Evolutionary conservation across 306 rosid genomes (phyloP).

Genomic region (Fragaria vesca): DNA sequence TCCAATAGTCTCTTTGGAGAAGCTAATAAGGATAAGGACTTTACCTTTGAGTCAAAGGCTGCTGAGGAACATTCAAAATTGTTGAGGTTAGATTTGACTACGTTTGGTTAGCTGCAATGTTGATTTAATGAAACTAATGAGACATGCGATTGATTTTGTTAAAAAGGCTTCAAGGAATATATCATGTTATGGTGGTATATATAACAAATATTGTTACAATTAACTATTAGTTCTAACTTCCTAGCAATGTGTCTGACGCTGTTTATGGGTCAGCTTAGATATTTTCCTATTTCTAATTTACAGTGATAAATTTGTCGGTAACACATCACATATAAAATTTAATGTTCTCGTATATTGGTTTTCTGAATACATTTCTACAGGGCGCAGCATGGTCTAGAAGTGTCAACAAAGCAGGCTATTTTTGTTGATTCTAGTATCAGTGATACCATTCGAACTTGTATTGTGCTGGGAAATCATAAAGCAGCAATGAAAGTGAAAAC

Average conservation of each 20-base stretch:
- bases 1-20: conserved; percentile 68
- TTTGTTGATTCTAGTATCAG: conserved; percentile 96
- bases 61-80: conserved; percentile 97
- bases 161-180: conserved; percentile 6
- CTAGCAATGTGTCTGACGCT: conserved; percentile 3
- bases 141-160: conserved; percentile 13
- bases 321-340: too few species aligned
- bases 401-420: conserved; percentile 89
- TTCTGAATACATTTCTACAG: conserved; percentile 36
- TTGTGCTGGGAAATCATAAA: conserved; percentile 94
- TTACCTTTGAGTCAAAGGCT: conserved; percentile 81
- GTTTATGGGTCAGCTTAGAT: not conserved
- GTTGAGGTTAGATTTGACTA: conserved; percentile 55
- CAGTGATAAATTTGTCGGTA: not conserved
- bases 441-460: conserved; percentile 95
- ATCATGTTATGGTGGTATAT: conserved; percentile 15
- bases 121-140: conserved; percentile 7
- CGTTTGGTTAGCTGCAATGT: conserved; percentile 15
- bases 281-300: not conserved
- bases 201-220: not conserved
- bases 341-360: not conserved
- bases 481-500: conserved; percentile 89
- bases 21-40: conserved; percentile 62
- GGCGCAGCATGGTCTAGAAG: conserved; percentile 88
- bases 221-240: not conserved